Evolutionary conservation across 1,139 yeast genomes (phyloP).

Genomic region (Hansenula sp.): DNA sequence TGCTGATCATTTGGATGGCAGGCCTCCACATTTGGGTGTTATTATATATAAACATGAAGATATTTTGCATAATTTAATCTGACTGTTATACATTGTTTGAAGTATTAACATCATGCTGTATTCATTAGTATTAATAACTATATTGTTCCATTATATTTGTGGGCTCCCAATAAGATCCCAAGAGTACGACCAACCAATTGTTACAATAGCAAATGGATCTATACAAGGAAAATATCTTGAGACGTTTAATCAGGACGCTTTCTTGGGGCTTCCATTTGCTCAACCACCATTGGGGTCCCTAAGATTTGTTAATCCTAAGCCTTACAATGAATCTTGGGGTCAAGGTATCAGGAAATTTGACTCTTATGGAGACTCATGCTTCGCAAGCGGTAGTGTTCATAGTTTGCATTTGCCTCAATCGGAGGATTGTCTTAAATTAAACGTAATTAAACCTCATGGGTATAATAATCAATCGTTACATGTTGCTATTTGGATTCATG

Average conservation of each 20-base stretch:
- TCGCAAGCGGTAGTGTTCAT: background rate
- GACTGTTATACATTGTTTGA: too few relatives aligned
- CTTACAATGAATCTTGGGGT: constrained; percentile 2
- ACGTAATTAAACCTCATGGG: constrained; percentile 67
- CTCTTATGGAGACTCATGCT: constrained; percentile 6
- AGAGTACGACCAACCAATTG: background rate
- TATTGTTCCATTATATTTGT: too few relatives aligned
- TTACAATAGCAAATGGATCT: background rate
- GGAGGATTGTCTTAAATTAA: constrained; percentile 33
- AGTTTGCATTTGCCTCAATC: background rate
- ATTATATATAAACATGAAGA: too few relatives aligned
- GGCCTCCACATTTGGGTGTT: too few relatives aligned
- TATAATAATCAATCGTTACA: constrained; percentile 39
- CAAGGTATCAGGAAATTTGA: constrained; percentile 1
- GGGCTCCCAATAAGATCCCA: too few relatives aligned
- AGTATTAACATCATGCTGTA: too few relatives aligned
- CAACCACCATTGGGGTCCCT: constrained; percentile 16
- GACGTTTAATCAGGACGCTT: constrained; percentile 7
- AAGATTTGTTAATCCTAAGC: constrained; percentile 14
- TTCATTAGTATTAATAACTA: too few relatives aligned
- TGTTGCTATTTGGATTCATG: constrained; percentile 32
- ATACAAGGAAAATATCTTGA: background rate
- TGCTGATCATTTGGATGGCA: too few relatives aligned
- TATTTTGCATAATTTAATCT: too few relatives aligned
- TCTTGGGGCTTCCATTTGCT: constrained; percentile 18